Conservation (phyloP, 495 filamentous ascomycete genomes). For the Parmelia sp. region DNA sequence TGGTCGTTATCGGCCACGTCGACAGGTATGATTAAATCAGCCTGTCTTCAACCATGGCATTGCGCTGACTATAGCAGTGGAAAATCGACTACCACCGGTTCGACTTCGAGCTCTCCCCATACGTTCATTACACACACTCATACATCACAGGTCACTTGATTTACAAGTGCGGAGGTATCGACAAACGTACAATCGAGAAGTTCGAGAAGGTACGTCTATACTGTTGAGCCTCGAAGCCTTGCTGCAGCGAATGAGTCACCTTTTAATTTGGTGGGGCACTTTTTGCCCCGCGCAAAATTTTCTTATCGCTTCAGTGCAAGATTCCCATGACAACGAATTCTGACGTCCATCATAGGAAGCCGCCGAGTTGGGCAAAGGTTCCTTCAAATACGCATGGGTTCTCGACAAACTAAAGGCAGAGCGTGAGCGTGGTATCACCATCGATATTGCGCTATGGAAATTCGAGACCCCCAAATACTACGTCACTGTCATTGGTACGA, state of each 20-base stretch:
- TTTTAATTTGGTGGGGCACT: constrained; percentile 28
- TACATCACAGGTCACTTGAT: constrained; percentile 72
- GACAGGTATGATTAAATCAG: constrained; percentile 5
- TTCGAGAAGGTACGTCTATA: constrained; percentile 84
- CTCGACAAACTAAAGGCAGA: constrained; percentile 99
- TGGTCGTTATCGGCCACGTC: constrained; percentile 99
- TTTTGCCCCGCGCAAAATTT: constrained; percentile 32
- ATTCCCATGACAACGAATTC: constrained; percentile 25
- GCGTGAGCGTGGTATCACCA: constrained; percentile 99
- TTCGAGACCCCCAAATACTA: constrained; percentile 99
- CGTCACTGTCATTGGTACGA: constrained; percentile 95
- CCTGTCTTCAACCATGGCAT: not conserved
- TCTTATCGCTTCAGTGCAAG: constrained; percentile 24
- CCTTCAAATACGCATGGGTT: constrained; percentile 99
- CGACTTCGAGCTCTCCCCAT: constrained; percentile 30
- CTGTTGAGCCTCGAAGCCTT: constrained; percentile 18
- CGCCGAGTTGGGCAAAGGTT: constrained; percentile 98
- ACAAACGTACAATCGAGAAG: constrained; percentile 99
- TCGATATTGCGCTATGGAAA: constrained; percentile 99
- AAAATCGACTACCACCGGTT: constrained; percentile 95
- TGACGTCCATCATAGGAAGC: constrained; percentile 68
- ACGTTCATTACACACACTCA: constrained; percentile 30
- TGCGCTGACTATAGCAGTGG: constrained; percentile 93
- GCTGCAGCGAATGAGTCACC: constrained; percentile 15
- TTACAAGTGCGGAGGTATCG: constrained; percentile 99